Evolutionary conservation across 768 basidiomycete species (phyloP).

Genomic region (Naganishia onofrii): DNA sequence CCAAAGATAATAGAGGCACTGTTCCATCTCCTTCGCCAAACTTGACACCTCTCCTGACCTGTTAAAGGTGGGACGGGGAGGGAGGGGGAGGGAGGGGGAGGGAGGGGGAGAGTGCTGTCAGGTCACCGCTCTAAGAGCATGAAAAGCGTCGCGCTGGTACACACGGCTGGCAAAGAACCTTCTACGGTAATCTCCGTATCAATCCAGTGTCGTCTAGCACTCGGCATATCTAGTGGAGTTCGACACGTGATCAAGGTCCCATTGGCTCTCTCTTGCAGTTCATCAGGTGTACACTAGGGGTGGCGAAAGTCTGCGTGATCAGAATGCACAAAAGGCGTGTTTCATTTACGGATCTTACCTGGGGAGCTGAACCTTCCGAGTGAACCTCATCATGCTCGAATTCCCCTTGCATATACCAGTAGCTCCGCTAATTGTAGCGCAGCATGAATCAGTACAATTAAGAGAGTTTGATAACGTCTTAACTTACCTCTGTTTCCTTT

Average conservation of each 20-base stretch:
- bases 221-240: slow-evolving; percentile 59
- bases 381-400: slow-evolving; percentile 65
- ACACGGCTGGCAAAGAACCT: slow-evolving; percentile 44
- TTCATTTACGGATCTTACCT: slow-evolving; percentile 30
- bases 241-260: slow-evolving; percentile 50
- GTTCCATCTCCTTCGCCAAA: slow-evolving; percentile 96
- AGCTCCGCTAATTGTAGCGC: slow-evolving; percentile 63
- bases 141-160: not conserved
- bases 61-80: no score
- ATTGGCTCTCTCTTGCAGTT: slow-evolving; percentile 15
- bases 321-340: not conserved
- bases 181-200: slow-evolving; percentile 78
- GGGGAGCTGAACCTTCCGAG: slow-evolving; percentile 42
- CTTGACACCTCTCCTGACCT: slow-evolving; percentile 79
- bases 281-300: slow-evolving; percentile 25
- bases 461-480: slow-evolving; percentile 54
- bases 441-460: not conserved
- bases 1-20: slow-evolving; percentile 54
- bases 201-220: slow-evolving; percentile 70
- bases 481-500: slow-evolving; percentile 74
- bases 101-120: no score
- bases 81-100: no score
- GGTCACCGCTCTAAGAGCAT: not conserved
- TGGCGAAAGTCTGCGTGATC: not conserved
- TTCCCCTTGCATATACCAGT: slow-evolving; percentile 76